phyloP scores from a whole-genome alignment of 306 rosid species.

The Abrus precatorius region DNA sequence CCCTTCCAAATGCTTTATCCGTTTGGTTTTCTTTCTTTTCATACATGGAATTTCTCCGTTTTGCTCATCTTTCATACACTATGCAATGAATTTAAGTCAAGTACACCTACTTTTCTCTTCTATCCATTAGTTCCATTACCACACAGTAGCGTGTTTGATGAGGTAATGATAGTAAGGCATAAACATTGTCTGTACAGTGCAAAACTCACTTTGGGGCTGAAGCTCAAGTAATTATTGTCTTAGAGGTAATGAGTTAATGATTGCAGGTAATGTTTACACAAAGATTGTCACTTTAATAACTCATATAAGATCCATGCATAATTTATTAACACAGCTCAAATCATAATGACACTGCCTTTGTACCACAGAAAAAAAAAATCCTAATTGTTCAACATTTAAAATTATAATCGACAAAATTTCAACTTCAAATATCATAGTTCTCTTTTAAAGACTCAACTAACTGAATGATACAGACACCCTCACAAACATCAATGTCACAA shows the following conservation, averaged over 20 bases:
- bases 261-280: neutral
- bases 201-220: neutral
- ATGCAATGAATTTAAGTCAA: slow-evolving; percentile 32
- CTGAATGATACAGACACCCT: neutral
- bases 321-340: slow-evolving; percentile 21
- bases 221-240: slow-evolving; percentile 16
- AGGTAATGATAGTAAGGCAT: slow-evolving; percentile 7
- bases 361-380: slow-evolving; percentile 14
- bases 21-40: slow-evolving; percentile 44
- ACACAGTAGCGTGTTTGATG: neutral
- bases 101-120: slow-evolving; percentile 8
- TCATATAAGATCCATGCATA: slow-evolving; percentile 7
- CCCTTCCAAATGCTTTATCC: slow-evolving; percentile 37
- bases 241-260: neutral
- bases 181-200: neutral
- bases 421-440: neutral
- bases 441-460: slow-evolving; percentile 3
- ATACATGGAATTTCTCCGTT: slow-evolving; percentile 34
- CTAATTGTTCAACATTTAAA: neutral
- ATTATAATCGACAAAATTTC: neutral
- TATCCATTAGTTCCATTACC: slow-evolving; percentile 24
- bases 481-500: neutral
- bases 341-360: slow-evolving; percentile 6
- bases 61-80: slow-evolving; percentile 13
- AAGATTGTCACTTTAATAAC: neutral